Conservation (phyloP, 306 rosid genomes). For the Medicago truncatula region MtrunA17r5.0-ANR NC_053042.1:48337001-48337500, state of each 20-base stretch:
- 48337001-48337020: neutral
- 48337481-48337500: neutral
- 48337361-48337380: slow-evolving; percentile 80
- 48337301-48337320: slow-evolving; percentile 64
- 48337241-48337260: slow-evolving; percentile 70
- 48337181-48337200: slow-evolving; percentile 78
- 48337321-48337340: slow-evolving; percentile 79
- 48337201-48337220: slow-evolving; percentile 97
- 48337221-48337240: slow-evolving; percentile 80
- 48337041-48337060: slow-evolving; percentile 39
- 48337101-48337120: neutral
- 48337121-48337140: slow-evolving; percentile 26
- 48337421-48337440: neutral
- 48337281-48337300: slow-evolving; percentile 74
- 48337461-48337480: neutral
- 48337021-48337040: slow-evolving; percentile 50
- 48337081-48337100: slow-evolving; percentile 10
- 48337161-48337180: neutral
- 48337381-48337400: neutral
- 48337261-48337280: slow-evolving; percentile 76
- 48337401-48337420: neutral
- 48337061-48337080: slow-evolving; percentile 51
- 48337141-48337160: slow-evolving; percentile 38
- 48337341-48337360: slow-evolving; percentile 94
- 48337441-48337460: neutral